A percentile compares a stretch with the other conserved stretches of the same genome.
Conservation (phyloP, 768 basidiomycete genomes). For the Panaeolus papilionaceus region DNA sequence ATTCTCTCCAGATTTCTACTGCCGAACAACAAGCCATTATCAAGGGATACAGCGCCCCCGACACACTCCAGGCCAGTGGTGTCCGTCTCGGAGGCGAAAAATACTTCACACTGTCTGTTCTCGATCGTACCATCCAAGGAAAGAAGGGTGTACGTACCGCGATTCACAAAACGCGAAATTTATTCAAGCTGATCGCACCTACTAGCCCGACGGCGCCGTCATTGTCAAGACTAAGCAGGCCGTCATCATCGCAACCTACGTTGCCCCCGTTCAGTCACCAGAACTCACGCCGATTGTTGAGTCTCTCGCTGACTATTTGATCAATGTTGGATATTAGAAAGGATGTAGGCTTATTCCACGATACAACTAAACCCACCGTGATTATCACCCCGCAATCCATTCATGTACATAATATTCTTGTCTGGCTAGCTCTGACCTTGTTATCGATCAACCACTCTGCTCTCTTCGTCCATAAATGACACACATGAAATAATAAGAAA, state of each 20-base stretch:
- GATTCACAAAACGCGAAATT: not conserved
- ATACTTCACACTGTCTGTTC: slow-evolving; percentile 68
- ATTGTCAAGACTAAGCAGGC: slow-evolving; percentile 86
- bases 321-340: slow-evolving; percentile 55
- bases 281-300: slow-evolving; percentile 75
- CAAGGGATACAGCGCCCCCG: slow-evolving; percentile 49
- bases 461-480: not conserved
- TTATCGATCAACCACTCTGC: slow-evolving; percentile 6
- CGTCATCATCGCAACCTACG: slow-evolving; percentile 83
- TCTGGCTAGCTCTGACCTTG: slow-evolving; percentile 14
- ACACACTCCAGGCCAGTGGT: slow-evolving; percentile 57
- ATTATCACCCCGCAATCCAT: not conserved
- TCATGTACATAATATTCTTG: slow-evolving; percentile 15
- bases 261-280: slow-evolving; percentile 62
- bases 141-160: slow-evolving; percentile 73
- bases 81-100: slow-evolving; percentile 72
- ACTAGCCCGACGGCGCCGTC: slow-evolving; percentile 74
- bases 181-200: not conserved
- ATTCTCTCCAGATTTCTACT: slow-evolving; percentile 54
- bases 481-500: not conserved
- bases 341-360: not conserved
- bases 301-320: slow-evolving; percentile 81
- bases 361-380: not conserved
- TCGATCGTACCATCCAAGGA: slow-evolving; percentile 64
- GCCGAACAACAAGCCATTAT: slow-evolving; percentile 70